Evolutionary conservation across 768 basidiomycete species (phyloP).

Genomic region (Erythrobasidium yunnanense): DNA sequence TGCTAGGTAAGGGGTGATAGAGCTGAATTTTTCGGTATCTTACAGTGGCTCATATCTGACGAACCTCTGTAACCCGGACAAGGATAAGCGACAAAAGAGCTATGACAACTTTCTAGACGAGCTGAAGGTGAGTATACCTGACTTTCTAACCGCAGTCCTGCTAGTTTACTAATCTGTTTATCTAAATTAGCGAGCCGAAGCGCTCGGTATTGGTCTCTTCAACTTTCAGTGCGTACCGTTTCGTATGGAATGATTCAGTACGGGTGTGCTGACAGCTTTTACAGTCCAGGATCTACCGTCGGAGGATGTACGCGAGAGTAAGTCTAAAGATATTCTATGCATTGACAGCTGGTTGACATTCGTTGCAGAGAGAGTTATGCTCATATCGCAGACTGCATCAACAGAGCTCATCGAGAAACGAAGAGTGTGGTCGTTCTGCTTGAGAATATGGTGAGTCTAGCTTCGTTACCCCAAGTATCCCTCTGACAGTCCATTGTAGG

Average conservation of each 20-base stretch:
- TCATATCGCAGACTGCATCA: conserved; percentile 60
- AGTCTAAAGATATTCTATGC: neutral
- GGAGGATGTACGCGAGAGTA: neutral
- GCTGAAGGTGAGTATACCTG: conserved; percentile 56
- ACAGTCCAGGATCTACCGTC: conserved; percentile 64
- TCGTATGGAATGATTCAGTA: neutral
- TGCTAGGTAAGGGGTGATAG: neutral
- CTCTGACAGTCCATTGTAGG: conserved; percentile 41
- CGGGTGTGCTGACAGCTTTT: neutral
- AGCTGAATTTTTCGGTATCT: neutral
- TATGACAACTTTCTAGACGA: conserved; percentile 76
- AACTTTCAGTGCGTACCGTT: conserved; percentile 67
- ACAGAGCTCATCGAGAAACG: conserved; percentile 59
- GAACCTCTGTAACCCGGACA: conserved; percentile 70
- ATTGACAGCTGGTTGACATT: neutral
- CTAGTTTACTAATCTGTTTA: neutral
- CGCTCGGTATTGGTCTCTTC: conserved; percentile 60
- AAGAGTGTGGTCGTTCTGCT: conserved; percentile 54
- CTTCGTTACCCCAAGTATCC: neutral
- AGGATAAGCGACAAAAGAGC: conserved; percentile 56
- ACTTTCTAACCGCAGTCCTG: neutral
- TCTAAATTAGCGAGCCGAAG: conserved; percentile 20
- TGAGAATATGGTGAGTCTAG: conserved; percentile 62
- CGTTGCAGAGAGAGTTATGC: conserved; percentile 49
- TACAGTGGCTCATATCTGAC: conserved; percentile 58